Base-by-base conservation (phyloP, 2,329 filamentous ascomycete species). In the Colletotrichum costaricense region DNA sequence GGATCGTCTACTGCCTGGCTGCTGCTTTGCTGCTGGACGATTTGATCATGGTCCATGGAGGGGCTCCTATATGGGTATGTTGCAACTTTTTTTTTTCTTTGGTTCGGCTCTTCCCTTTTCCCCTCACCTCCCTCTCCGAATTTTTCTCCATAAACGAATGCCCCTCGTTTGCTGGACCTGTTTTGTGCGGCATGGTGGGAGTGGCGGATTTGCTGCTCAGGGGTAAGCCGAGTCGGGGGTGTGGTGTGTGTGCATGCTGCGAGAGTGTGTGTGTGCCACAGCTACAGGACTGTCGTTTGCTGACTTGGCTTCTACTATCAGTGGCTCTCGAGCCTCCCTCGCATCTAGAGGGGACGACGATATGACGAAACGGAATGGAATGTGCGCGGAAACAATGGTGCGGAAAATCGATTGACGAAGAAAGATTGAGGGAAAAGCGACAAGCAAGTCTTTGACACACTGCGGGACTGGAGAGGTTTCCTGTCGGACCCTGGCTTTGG, bases 401-500 rank as follows among this genome's bases (percentile, higher is more conserved):
- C 65, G 38, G 56, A 46, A 35, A n/a, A 14, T 57, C 49, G 67
- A 54, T 42, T 33, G 63, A 64, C n/a, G 56, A 52, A 38, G 26
- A 66, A 26, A 30, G 28, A 35, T 42, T 11, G 42, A 67, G 19
- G 33, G 55, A 54, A 63, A 55, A 38, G 56, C 58, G 26, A 58
- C 59, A 58, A 55, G 24, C 30, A 38, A 52, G 26, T 22, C 33
- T 59, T 38, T 35, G 52, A 57, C 59, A 49, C 11, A 42, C 56
- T 55, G 72, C 67, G 62, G 72, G 72, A 67, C 46, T 67, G 56
- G 62, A 64, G 67, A 71, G 68, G 72, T 58, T 74, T 72, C 57
- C 69, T 62, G 56, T 55, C 42, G 57, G 62, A 68, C 56, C 64
- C 64, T 60, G 57, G 56, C 69, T 67, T 59, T 42, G 38, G 52